Evolutionary conservation across 257 asterid genomes (phyloP), one percentile per base, ranked within the genome.

Genomic region (Salvia rosmarinus): DNA sequence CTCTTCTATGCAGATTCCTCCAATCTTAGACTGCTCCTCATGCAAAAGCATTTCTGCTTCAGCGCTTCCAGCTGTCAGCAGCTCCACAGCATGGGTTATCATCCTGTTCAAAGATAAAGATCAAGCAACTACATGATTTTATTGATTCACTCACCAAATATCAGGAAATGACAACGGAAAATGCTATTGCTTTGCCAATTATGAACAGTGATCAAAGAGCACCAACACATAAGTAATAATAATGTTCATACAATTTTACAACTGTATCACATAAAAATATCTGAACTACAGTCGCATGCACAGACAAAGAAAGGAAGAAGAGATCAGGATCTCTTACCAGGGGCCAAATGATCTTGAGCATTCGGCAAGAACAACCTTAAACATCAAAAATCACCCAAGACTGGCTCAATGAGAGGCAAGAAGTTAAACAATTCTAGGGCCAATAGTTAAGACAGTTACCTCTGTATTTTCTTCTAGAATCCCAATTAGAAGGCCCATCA

Each of bases 261-360:
- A n/a, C 20, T 28, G 60, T 57, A 14, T 37, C 68, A 66, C 57
- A 52, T 23, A 35, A 60, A 56, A 63, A 20, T 8, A 73, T 6
- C 28, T 57, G 58, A 72, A 71, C 72, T 72, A 71, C 59, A 55
- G 20, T 4, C 40, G 25, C 39, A 9, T 17, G n/a, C 28, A 39
- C 50, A 51, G 17, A 67, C 20, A 73, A 19, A 78, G 51, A 54
- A 49, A 49, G 44, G 30, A 35, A n/a, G 54, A 66, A 72, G 34
- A 57, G 20, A 28, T 2, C 21, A 28, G 63, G 12, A 56, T 52
- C 66, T 73, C 97, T 87, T 81, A 93, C 98, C 98, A 93, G 80
- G 97, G 94, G 55, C 96, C 97, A 82, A 87, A 93, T 72, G 98
- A 93, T 81, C 90, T 87, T 65, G 96, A 89, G 84, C 98, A 93